Conservation (phyloP, 805 yeast species). For the Saturnispora serradocipensis region DNA sequence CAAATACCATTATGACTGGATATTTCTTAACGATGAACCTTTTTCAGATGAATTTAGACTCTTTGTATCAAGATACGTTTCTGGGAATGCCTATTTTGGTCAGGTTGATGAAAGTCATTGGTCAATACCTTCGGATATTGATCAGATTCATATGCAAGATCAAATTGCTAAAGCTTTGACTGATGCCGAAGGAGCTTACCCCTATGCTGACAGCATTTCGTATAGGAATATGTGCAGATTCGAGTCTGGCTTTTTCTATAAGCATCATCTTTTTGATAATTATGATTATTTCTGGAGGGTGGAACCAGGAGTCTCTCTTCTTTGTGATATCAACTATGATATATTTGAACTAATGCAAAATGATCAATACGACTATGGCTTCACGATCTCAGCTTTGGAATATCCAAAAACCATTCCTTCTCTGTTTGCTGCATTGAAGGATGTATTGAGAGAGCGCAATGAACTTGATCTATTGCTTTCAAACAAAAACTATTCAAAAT, state of each 20-base stretch:
- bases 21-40: conserved; percentile 61
- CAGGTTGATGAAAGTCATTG: conserved; percentile 52
- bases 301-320: conserved; percentile 70
- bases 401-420: conserved; percentile 56
- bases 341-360: conserved; percentile 65
- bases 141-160: conserved; percentile 13
- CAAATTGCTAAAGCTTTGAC: conserved; percentile 14
- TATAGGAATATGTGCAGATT: conserved; percentile 86
- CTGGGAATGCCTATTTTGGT: conserved; percentile 59
- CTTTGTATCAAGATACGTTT: conserved; percentile 39
- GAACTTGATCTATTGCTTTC: conserved; percentile 31
- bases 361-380: conserved; percentile 59
- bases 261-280: conserved; percentile 55
- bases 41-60: conserved; percentile 49
- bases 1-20: conserved; percentile 65
- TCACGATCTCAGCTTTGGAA: conserved; percentile 67
- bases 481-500: conserved; percentile 40
- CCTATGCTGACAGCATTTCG: conserved; percentile 52
- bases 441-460: conserved; percentile 28
- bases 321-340: conserved; percentile 72
- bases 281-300: conserved; percentile 90
- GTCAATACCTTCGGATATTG: conserved; percentile 47
- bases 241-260: conserved; percentile 77
- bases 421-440: conserved; percentile 32
- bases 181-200: conserved; percentile 34